phyloP scores from a whole-genome alignment of 495 filamentous ascomycete species.

The Terfezia boudieri region DNA sequence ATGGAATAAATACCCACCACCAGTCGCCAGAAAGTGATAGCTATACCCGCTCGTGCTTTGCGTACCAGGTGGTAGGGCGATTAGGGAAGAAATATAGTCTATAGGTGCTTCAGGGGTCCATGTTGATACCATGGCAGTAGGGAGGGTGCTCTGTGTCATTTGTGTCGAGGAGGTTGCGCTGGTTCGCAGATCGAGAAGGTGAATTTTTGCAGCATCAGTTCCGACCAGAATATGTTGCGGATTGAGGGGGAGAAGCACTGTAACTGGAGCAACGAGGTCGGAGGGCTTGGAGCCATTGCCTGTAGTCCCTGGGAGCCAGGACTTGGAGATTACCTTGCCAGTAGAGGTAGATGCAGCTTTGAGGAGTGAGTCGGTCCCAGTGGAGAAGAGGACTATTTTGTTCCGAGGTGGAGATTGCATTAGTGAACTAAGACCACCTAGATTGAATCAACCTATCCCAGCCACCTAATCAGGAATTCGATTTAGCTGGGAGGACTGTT shows the following conservation, averaged over 20 bases:
- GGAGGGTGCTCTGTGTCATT: neutral
- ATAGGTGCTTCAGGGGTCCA: slow-evolving; percentile 35
- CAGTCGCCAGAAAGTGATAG: slow-evolving; percentile 84
- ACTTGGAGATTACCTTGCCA: slow-evolving; percentile 63
- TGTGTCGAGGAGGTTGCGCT: slow-evolving; percentile 26
- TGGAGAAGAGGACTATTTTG: slow-evolving; percentile 42
- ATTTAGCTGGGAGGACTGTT: no score
- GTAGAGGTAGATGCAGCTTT: slow-evolving; percentile 67
- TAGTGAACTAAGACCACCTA: no score
- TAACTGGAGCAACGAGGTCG: neutral
- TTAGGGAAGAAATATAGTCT: slow-evolving; percentile 81
- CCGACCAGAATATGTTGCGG: slow-evolving; percentile 75
- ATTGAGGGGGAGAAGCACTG: slow-evolving; percentile 19
- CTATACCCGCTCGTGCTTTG: slow-evolving; percentile 37
- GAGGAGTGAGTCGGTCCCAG: slow-evolving; percentile 71
- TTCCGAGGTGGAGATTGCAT: no score
- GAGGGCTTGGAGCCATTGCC: slow-evolving; percentile 23
- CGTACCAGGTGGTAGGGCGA: slow-evolving; percentile 52
- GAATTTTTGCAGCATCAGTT: slow-evolving; percentile 69
- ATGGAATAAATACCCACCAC: slow-evolving; percentile 69
- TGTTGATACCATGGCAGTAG: neutral
- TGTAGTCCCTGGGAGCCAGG: slow-evolving; percentile 13
- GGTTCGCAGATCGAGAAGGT: slow-evolving; percentile 72
- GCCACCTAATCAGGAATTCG: no score
- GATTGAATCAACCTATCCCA: no score